Percentiles rank a stretch among this genome's conserved stretches.
phyloP scores from a whole-genome alignment of 106 monocot species.

The Dioscorea zingiberensis region DNA sequence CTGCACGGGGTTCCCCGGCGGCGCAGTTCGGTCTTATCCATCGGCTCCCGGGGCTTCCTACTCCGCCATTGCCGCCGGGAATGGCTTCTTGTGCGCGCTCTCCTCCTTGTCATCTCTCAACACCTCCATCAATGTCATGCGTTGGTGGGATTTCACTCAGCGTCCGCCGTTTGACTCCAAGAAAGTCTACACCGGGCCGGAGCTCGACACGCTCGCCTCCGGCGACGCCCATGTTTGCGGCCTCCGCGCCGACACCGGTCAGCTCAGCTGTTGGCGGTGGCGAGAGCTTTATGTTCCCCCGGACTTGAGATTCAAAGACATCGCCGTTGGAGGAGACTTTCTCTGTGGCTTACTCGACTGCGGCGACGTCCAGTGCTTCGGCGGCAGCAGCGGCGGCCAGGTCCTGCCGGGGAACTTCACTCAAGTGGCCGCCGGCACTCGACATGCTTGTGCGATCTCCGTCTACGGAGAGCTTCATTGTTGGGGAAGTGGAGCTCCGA shows the following conservation, averaged over 20 bases:
- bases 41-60: slow-evolving; percentile 18
- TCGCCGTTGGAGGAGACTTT: slow-evolving; percentile 74
- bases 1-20: slow-evolving; percentile 43
- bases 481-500: slow-evolving; percentile 58
- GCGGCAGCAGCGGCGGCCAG: slow-evolving; percentile 36
- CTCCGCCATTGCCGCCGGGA: slow-evolving; percentile 72
- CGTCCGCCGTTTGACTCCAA: not conserved
- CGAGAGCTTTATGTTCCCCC: slow-evolving; percentile 15
- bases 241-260: slow-evolving; percentile 5
- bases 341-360: slow-evolving; percentile 36
- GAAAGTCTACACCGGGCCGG: slow-evolving; percentile 47
- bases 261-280: slow-evolving; percentile 75
- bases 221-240: slow-evolving; percentile 79
- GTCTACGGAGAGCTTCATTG: slow-evolving; percentile 18
- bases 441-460: slow-evolving; percentile 59
- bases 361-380: slow-evolving; percentile 44
- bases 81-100: slow-evolving; percentile 82
- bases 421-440: slow-evolving; percentile 42
- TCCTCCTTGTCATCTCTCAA: slow-evolving; percentile 10
- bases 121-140: slow-evolving; percentile 35
- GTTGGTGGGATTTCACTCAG: slow-evolving; percentile 66
- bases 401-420: slow-evolving; percentile 32
- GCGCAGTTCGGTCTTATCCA: slow-evolving; percentile 21
- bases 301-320: slow-evolving; percentile 9
- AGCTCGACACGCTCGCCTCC: slow-evolving; percentile 27